Conservation (phyloP, 1,139 yeast species). For the Candida sanyaensis region DNA sequence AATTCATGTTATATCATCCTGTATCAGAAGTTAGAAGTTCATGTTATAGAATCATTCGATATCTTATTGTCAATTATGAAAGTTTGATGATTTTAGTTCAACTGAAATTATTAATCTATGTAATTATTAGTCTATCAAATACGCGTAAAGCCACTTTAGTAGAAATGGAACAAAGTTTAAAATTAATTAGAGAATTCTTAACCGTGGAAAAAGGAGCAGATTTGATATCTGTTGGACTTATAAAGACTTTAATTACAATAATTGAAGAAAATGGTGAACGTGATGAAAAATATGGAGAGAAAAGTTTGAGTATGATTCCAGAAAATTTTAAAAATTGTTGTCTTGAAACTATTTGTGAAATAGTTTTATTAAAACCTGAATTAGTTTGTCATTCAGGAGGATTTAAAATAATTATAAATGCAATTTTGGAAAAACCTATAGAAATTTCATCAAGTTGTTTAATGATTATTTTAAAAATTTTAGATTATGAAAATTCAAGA, state of each 20-base stretch:
- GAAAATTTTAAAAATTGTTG: conserved; percentile 58
- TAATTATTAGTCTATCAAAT: conserved; percentile 66
- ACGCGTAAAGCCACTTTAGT: conserved; percentile 39
- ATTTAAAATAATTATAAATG: conserved; percentile 56
- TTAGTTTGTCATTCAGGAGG: conserved; percentile 67
- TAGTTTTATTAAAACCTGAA: conserved; percentile 62
- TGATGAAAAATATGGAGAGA: conserved; percentile 12
- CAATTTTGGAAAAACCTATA: conserved; percentile 62
- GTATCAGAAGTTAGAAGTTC: conserved; percentile 70
- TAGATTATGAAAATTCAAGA: conserved; percentile 64
- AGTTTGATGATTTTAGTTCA: conserved; percentile 50
- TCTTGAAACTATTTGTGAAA: conserved; percentile 72
- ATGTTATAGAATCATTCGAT: conserved; percentile 74
- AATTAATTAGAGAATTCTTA: conserved; percentile 64
- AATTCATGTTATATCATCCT: conserved; percentile 57
- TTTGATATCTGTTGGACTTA: conserved; percentile 62
- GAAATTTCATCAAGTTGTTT: conserved; percentile 59
- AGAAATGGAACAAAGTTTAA: conserved; percentile 81
- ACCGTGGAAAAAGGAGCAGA: conserved; percentile 58
- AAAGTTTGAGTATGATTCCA: conserved; percentile 11
- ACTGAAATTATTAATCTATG: conserved; percentile 58
- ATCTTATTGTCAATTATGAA: conserved; percentile 56
- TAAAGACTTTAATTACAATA: conserved; percentile 71
- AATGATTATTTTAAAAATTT: conserved; percentile 55
- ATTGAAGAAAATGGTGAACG: conserved; percentile 55